A percentile compares a stretch with the other conserved stretches of the same genome.
Conservation (phyloP, 75 land plant genomes). For the Chamaecyparis obtusa region DNA sequence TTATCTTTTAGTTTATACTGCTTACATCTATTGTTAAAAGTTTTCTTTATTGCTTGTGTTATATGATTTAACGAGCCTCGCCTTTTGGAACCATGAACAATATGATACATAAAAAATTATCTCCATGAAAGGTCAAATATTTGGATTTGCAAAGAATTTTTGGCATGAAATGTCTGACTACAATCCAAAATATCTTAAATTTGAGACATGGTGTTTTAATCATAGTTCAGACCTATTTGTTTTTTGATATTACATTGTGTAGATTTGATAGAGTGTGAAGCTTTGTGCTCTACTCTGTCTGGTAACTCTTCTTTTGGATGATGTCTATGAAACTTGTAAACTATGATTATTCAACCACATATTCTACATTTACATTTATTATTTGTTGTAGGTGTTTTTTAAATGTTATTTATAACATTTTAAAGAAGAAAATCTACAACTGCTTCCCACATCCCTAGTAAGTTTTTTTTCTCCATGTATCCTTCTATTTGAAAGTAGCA, state of each 20-base stretch:
- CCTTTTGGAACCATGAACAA: neutral
- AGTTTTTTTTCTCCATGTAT: conserved; percentile 20
- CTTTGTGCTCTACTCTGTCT: neutral
- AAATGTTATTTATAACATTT: conserved; percentile 96
- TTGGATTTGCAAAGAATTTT: neutral
- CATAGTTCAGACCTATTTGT: neutral
- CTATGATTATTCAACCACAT: neutral
- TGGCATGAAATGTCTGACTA: neutral
- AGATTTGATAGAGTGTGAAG: neutral
- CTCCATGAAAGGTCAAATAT: neutral
- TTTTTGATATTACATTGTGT: neutral
- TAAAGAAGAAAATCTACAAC: conserved; percentile 99
- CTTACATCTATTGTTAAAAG: neutral
- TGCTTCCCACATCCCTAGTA: conserved; percentile 98
- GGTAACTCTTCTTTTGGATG: neutral
- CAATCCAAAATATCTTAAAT: neutral
- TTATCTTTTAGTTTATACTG: neutral
- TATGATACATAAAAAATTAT: neutral
- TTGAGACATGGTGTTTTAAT: neutral
- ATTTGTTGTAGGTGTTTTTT: conserved; percentile 78
- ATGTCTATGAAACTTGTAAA: neutral
- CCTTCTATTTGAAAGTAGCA: neutral
- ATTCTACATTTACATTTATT: neutral
- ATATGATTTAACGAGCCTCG: neutral
- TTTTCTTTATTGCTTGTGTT: neutral